Base-by-base conservation (phyloP, 2,329 filamentous ascomycete species). In the Xylariaceae sp. region DNA sequence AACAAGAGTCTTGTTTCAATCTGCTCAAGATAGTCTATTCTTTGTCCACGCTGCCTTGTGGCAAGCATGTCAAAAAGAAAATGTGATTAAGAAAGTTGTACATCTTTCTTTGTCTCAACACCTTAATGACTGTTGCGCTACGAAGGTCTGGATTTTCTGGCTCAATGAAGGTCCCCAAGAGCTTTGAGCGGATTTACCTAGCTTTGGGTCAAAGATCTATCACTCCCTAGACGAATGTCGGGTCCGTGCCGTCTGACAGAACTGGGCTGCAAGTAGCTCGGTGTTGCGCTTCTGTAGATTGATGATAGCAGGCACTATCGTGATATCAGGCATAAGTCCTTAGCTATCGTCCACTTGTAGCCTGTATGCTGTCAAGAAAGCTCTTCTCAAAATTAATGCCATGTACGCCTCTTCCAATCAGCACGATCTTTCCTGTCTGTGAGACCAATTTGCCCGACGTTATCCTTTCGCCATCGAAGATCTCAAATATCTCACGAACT, bases 401-500 rank as follows among this genome's bases (percentile, higher is more conserved):
- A 17, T 68, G 71, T 48, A 87, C 63, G 41, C 78, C 72, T 53
- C 81, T 75, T 42, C 84, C 84, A 66, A 88, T 87, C 42, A 88
- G 62, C 10, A 88, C 80, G 45, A 88, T 71, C 66, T 88, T 88
- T 18, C 84, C 80, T 36, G 68, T 59, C 22, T 60, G 58, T 11
- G 45, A 31, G 19, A 65, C 54, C 12, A 51, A 50, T 41, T 56
- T 63, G 14, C 66, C 55, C 5, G 47, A 36, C 17, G 43, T 56
- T 19, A 53, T 55, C 49, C 54, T 59, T 48, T 65, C 68, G 10
- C 68, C 74, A 59, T 96, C 90, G 19, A 90, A 82, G 19, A 97
- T 88, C 64, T 99, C 94, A 69, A 97, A 99, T 14, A 97, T 81
- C 62, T 97, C 93, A 48, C 93, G 77, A 1, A 99, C 94, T 2